Percentiles rank a stretch among this genome's conserved stretches.
Evolutionary conservation across 208 protist genomes (phyloP).

Genomic region (Polymyxa betae): DNA sequence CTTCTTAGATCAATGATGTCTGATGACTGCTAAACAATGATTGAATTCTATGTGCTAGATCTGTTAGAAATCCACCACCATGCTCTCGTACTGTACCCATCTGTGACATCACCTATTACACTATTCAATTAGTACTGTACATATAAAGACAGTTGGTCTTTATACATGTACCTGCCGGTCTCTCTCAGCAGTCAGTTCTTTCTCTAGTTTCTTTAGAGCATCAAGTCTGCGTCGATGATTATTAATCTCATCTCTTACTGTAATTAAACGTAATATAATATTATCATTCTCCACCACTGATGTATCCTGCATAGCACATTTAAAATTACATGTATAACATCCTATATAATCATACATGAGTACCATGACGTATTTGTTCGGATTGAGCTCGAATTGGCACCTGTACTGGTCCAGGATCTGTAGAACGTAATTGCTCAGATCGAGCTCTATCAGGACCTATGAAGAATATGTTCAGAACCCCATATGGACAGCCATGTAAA

Average conservation of each 20-base stretch:
- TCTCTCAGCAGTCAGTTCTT: constrained; percentile 1
- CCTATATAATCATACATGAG: no score
- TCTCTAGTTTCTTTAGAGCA: constrained; percentile 20
- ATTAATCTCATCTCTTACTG: constrained; percentile 39
- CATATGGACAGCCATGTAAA: no score
- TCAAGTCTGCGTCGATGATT: background rate
- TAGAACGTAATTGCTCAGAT: no score
- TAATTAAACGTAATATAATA: background rate
- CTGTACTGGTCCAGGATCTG: no score
- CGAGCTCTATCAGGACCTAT: no score
- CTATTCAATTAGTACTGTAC: no score
- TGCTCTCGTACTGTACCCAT: background rate
- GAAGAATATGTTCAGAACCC: no score
- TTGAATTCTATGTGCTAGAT: background rate
- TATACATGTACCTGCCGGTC: constrained; percentile 25
- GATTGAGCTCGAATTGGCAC: no score
- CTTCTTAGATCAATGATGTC: background rate
- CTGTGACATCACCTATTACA: background rate
- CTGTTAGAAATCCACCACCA: constrained; percentile 20
- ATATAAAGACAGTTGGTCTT: no score
- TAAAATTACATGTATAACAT: no score
- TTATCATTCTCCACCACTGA: background rate
- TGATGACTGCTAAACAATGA: constrained; percentile 19
- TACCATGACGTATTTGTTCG: no score
- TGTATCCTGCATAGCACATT: no score